Evolutionary conservation across 2,329 filamentous ascomycete species (phyloP).

Genomic region (Gremmenia infestans): DNA sequence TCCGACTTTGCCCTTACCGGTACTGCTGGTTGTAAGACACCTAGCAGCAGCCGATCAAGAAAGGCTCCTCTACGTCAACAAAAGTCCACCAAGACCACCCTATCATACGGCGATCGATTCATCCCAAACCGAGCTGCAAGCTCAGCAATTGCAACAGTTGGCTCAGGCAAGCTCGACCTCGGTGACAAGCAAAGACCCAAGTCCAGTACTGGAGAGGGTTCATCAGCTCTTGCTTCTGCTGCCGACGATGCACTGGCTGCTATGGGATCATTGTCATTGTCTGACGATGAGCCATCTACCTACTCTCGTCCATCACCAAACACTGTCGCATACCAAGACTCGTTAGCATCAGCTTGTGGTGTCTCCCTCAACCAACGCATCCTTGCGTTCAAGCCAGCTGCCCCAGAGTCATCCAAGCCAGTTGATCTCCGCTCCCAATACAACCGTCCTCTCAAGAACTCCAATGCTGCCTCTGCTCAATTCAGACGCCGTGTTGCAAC

Average conservation of each 20-base stretch:
- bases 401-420: conserved; percentile 97
- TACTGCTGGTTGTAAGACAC: conserved; percentile 63
- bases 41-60: conserved; percentile 49
- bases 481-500: conserved; percentile 90
- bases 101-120: conserved; percentile 85
- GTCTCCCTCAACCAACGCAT: conserved; percentile 93
- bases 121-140: conserved; percentile 91
- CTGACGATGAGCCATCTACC: conserved; percentile 59
- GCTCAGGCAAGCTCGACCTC: conserved; percentile 75
- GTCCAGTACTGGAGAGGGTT: conserved; percentile 64
- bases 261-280: conserved; percentile 72
- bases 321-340: conserved; percentile 86
- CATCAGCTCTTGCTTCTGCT: conserved; percentile 64
- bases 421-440: conserved; percentile 97
- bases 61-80: conserved; percentile 49
- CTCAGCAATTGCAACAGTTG: conserved; percentile 77
- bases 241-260: conserved; percentile 75
- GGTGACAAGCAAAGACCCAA: conserved; percentile 69
- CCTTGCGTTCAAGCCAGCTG: conserved; percentile 94
- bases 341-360: conserved; percentile 83
- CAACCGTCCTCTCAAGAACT: conserved; percentile 86
- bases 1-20: conserved; percentile 90
- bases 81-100: conserved; percentile 66
- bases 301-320: conserved; percentile 81
- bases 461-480: conserved; percentile 70